Evolutionary conservation across 2,329 filamentous ascomycete species (phyloP).

Genomic region (Neonectria ditissima): DNA sequence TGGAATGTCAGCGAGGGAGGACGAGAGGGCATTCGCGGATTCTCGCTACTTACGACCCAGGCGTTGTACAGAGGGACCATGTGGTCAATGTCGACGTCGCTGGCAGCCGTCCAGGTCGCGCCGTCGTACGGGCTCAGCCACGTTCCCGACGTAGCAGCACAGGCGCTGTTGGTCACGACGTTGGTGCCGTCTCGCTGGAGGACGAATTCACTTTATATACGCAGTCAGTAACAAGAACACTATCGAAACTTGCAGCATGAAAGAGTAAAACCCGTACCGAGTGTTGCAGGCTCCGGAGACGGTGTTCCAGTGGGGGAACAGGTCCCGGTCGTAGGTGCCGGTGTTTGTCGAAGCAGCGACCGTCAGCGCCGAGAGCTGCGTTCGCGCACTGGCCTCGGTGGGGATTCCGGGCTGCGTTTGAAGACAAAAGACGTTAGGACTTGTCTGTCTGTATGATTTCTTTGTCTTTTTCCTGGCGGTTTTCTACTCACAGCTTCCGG

Average conservation of each 20-base stretch:
- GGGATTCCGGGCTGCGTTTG: slow-evolving; percentile 69
- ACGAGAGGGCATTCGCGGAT: not conserved
- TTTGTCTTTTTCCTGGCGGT: too few species aligned
- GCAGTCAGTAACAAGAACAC: slow-evolving; percentile 20
- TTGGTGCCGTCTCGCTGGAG: slow-evolving; percentile 78
- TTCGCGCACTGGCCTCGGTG: slow-evolving; percentile 65
- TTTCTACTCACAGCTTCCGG: slow-evolving; percentile 44
- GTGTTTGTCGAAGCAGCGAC: slow-evolving; percentile 67
- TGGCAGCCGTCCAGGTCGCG: slow-evolving; percentile 73
- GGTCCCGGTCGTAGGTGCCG: slow-evolving; percentile 70
- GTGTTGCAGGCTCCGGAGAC: slow-evolving; percentile 77
- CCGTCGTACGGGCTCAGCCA: slow-evolving; percentile 84
- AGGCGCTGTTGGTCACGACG: slow-evolving; percentile 70
- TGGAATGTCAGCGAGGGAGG: slow-evolving; percentile 17
- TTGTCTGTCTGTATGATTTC: too few species aligned
- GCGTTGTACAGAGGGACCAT: slow-evolving; percentile 85
- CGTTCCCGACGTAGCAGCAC: slow-evolving; percentile 71
- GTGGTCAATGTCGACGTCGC: slow-evolving; percentile 85
- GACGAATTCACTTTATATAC: slow-evolving; percentile 67
- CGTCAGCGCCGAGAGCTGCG: slow-evolving; percentile 68
- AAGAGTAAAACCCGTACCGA: slow-evolving; percentile 56
- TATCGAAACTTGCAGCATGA: not conserved
- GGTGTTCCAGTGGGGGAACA: slow-evolving; percentile 80
- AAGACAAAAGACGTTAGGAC: slow-evolving; percentile 10
- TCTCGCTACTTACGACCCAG: slow-evolving; percentile 71